Evolutionary conservation across 2,329 filamentous ascomycete species (phyloP).

Genomic region (Cadophora luteo-olivacea): DNA sequence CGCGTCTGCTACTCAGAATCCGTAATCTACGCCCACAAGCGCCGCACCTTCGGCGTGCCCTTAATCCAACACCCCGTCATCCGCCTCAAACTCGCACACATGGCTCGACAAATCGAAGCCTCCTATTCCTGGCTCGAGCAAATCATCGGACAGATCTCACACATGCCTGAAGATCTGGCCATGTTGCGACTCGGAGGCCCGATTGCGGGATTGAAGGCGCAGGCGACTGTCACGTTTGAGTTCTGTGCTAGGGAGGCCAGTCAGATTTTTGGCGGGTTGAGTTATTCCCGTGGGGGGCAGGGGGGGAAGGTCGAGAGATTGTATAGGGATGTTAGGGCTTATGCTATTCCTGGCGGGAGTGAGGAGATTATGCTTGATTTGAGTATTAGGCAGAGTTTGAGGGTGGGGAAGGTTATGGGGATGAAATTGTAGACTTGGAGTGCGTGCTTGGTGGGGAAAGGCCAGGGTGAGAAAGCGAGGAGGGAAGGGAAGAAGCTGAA

Average conservation of each 20-base stretch:
- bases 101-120: constrained; percentile 97
- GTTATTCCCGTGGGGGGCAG: constrained; percentile 91
- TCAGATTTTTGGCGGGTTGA: constrained; percentile 96
- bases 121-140: constrained; percentile 98
- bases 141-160: constrained; percentile 88
- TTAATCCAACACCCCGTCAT: constrained; percentile 98
- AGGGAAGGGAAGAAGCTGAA: too few relatives aligned
- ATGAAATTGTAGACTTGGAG: constrained; percentile 95
- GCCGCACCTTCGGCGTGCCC: constrained; percentile 93
- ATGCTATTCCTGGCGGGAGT: constrained; percentile 92
- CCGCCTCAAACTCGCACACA: constrained; percentile 95
- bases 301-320: constrained; percentile 94
- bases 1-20: constrained; percentile 97
- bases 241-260: constrained; percentile 96
- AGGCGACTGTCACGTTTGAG: constrained; percentile 93
- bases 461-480: too few relatives aligned
- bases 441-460: neutral
- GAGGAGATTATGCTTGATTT: constrained; percentile 99
- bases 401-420: constrained; percentile 87
- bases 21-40: constrained; percentile 97
- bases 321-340: constrained; percentile 93
- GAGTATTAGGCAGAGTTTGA: constrained; percentile 88
- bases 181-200: constrained; percentile 95
- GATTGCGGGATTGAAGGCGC: constrained; percentile 92
- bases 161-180: constrained; percentile 92